A percentile compares a stretch with the other conserved stretches of the same genome.
These are phyloP conservation scores for Heliocybe sulcata DNA, from an alignment of 1,284 basidiomycete species.

Conservation along the genomic window DNA sequence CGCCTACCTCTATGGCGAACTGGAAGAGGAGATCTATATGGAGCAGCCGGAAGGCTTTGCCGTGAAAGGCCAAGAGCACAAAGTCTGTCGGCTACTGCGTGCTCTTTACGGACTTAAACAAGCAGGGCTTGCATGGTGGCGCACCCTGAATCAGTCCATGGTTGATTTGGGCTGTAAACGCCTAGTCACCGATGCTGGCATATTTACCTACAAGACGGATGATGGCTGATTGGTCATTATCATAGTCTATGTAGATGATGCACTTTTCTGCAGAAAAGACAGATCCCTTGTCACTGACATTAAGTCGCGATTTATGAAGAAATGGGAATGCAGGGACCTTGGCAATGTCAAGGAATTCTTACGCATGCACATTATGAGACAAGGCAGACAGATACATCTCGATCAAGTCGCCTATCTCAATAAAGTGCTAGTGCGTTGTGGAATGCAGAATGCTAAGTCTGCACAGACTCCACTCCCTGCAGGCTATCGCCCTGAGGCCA, in stretches of 20 bases:
- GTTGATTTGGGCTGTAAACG: conserved; percentile 4
- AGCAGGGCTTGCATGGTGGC: conserved; percentile 18
- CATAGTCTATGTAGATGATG: not conserved
- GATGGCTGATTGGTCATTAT: not conserved
- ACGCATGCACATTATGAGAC: not conserved
- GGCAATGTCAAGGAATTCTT: not conserved
- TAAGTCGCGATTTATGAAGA: not conserved
- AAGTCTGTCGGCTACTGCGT: conserved; percentile 12
- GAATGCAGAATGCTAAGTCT: conserved; percentile 11
- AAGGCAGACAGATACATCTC: conserved; percentile 7
- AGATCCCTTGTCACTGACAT: not conserved
- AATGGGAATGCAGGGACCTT: not conserved
- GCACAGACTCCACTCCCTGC: conserved; percentile 11
- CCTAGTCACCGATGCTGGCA: not conserved
- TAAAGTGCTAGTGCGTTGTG: conserved; percentile 10
- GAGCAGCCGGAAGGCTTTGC: conserved; percentile 12
- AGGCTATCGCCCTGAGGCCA: conserved; percentile 5
- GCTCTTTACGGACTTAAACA: conserved; percentile 23
- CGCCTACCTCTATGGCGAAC: conserved; percentile 17
- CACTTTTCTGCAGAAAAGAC: not conserved
- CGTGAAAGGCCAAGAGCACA: not conserved
- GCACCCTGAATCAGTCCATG: not conserved
- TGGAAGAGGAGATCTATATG: conserved; percentile 22
- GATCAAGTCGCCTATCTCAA: conserved; percentile 14
- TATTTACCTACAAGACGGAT: not conserved